phyloP scores from a whole-genome alignment of 192 early-diverging fungal genomes.

The Coemansia furcata region DNA sequence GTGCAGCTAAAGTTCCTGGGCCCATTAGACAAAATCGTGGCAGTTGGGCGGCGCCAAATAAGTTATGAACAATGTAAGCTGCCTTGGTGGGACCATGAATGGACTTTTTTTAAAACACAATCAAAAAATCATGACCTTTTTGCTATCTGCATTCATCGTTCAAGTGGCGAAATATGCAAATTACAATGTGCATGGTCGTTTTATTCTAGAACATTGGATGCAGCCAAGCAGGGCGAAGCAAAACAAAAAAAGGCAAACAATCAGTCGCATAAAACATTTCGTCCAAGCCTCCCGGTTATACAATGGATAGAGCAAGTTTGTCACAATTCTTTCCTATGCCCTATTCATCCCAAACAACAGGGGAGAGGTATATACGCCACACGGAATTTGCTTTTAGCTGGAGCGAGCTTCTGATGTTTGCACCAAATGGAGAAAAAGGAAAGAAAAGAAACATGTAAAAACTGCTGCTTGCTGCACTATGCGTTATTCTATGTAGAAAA shows the following conservation, averaged over 20 bases:
- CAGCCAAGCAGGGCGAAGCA: background rate
- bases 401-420: background rate
- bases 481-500: background rate
- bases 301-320: background rate
- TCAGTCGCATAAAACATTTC: background rate
- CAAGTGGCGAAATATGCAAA: slow-evolving; percentile 4
- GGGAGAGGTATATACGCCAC: background rate
- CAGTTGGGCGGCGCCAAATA: background rate
- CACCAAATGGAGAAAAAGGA: background rate
- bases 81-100: background rate
- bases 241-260: background rate
- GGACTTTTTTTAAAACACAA: background rate
- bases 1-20: background rate
- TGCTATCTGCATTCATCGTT: background rate
- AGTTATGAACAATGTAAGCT: background rate
- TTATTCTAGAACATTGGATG: background rate
- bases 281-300: background rate
- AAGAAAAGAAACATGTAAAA: too few species aligned
- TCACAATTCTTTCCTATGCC: background rate
- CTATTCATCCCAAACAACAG: background rate
- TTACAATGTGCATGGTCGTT: background rate
- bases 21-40: background rate
- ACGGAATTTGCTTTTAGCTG: background rate
- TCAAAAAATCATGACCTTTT: background rate
- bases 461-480: too few species aligned